Base-by-base conservation (phyloP, 345 rosid genomes). In the Aegle marmelos region DNA sequence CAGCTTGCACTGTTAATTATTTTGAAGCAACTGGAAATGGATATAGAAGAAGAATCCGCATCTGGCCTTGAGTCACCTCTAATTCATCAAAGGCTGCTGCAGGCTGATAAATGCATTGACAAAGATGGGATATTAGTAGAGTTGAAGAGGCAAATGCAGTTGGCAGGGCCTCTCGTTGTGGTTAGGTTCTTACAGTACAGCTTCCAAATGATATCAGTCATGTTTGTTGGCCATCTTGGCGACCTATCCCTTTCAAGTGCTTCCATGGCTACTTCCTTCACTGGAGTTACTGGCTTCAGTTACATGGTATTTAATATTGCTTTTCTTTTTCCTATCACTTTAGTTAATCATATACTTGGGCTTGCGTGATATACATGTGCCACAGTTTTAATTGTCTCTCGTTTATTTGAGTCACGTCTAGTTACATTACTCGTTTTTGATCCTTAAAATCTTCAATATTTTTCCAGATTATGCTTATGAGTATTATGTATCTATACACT, bases 191-290 rank as follows among this genome's bases (percentile, higher is more conserved):
- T 81, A 36, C 80, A 76, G 36, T 83, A 74, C 17, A 74, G 79
- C 61, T 58, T 86, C 8, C 85, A 70, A 78, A 75, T 86, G 81
- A 77, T 81, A 53, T 79, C 86, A 0, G 80, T 86, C 48, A 83
- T 86, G 86, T 86, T 83, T 25, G 80, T 86, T 6, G 88, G 86
- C 57, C 86, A 64, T 25, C 88, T 78, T 4, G 86, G 79, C 0
- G 79, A 74, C 81, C 76, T 86, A 19, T 45, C 83, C 45, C 85
- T 86, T 6, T 50, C 88, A 10, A 72, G 88, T 45, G 83, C 88
- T 81, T 86, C 88, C 27, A 79, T 83, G 81, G 88, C 88, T n/a
- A 77, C 86, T 77, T 86, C 86, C 0, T 83, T 86, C 75, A 85
- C 86, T 62, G 79, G 79, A n/a, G 85, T 86, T 9, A 86, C 88